Base-by-base conservation (phyloP, 805 yeast species). In the Kluyveromyces aestuarii region DNA sequence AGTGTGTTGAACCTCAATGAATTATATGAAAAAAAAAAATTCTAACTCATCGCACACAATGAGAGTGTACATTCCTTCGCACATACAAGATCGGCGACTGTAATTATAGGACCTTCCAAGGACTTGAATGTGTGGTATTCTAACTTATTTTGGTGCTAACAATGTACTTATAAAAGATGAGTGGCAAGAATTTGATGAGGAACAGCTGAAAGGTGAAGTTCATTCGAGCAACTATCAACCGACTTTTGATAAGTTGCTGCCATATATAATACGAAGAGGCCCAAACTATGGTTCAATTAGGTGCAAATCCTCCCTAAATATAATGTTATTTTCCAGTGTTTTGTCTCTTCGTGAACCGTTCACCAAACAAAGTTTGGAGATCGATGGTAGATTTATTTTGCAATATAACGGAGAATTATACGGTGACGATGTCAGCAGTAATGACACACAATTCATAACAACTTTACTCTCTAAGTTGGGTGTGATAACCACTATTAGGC, bases 381-480 rank as follows among this genome's bases (percentile, higher is more conserved):
- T 54, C 4, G 57, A 60, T 10, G 56, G 67, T 42, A 54, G 70
- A 55, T 72, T 59, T 45, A 58, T 75, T 0, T 60, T 95, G 8
- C 96, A 88, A 60, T 91, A 84, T 67, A 93, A 95, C 62, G 99
- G 99, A 0, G 97, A 93, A 58, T 66, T 93, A 10, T 93, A 93
- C 63, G 82, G 82, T 53, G 55, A 62, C 1, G 83, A 75, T 37
- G 74, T 84, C 19, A 52, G 56, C 0, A 66, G 71, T 0, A 86
- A 86, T 61, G 97, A 90, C 63, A 81, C 95, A 0, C 70, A 63
- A 2, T 84, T 63, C 53, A 65, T 87, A 6, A 67, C 70, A 44
- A 57, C 69, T 1, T 56, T 57, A 30, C 60, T 85, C 30, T 48
- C 47, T 7, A 27, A 46, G 14, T 59, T 63, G 1, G 50, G 52